Evolutionary conservation across 805 yeast species (phyloP), one percentile per base, ranked within the genome.

Genomic region (Wickerhamomyces pijperi): DNA sequence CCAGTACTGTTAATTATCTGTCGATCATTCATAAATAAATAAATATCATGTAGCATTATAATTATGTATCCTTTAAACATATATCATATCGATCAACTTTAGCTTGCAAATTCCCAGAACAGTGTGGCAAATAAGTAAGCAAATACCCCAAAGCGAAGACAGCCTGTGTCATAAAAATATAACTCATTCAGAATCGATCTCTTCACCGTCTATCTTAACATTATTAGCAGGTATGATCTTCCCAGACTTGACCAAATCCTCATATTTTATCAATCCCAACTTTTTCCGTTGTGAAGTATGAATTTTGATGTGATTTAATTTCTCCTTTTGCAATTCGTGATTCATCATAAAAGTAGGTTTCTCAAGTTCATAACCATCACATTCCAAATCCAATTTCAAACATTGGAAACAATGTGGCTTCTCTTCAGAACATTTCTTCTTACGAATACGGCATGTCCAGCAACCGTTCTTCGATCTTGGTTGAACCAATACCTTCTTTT

Each of bases 371-470:
- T 76, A 78, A 8, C 74, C 74, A 50, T 74, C 79, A 55, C 92
- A 82, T 3, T 48, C 50, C 17, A 82, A 54, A 7, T 75, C 74
- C 18, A 82, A 61, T 36, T 78, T 59, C 2, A 48, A 48, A 55
- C 92, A 82, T 46, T 74, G 76, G 7, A 53, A 51, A 53, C 92
- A 82, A 4, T 41, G 49, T 1, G 88, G 87, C 46, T 63, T 67
- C 42, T 74, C 74, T 49, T 76, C 85, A 2, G 83, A 72, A 50
- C 90, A 82, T 46, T 78, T 74, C 54, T 82, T 82, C 46, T 83
- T 77, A 32, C 92, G 66, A 15, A 79, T 57, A 41, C 88, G 59
- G 29, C 90, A 82, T 5, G 84, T 82, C 90, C 90, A 82, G 51
- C 92, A 82, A 0, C 88, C 88, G 23, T 63, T 63, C 43, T 69